Percentiles rank a stretch among this genome's conserved stretches.
Conservation (phyloP, 129 eudicot genomes). For the Logfia minima region DNA sequence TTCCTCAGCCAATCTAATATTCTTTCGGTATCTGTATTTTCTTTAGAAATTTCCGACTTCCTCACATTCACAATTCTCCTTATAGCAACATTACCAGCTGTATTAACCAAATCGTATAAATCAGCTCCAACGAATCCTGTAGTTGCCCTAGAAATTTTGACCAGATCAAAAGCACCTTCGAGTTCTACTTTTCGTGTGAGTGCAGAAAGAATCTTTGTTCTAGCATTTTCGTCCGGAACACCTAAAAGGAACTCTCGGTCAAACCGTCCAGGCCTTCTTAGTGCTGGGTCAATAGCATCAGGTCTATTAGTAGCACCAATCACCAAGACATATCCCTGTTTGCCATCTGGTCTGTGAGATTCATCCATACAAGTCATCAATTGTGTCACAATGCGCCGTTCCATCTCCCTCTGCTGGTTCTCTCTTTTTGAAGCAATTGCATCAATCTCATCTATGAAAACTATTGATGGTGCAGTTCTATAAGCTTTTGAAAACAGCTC, state of each 20-base stretch:
- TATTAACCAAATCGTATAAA: constrained; percentile 55
- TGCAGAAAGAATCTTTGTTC: constrained; percentile 64
- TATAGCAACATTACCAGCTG: constrained; percentile 69
- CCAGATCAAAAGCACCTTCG: constrained; percentile 68
- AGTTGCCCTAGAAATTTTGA: constrained; percentile 62
- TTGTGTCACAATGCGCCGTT: constrained; percentile 15
- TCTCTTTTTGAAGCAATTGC: constrained; percentile 97
- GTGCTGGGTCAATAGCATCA: constrained; percentile 87
- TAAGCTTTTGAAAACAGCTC: constrained; percentile 86
- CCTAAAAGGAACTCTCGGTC: constrained; percentile 75
- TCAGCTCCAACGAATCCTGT: constrained; percentile 89
- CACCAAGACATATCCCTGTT: constrained; percentile 70
- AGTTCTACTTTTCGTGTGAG: constrained; percentile 57
- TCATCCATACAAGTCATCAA: constrained; percentile 90
- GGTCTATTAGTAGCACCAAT: constrained; percentile 98
- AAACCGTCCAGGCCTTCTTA: constrained; percentile 89
- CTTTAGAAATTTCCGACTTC: constrained; percentile 35
- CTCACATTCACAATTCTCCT: constrained; percentile 63
- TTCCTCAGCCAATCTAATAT: constrained; percentile 51
- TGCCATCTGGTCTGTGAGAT: constrained; percentile 38
- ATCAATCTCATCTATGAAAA: constrained; percentile 95
- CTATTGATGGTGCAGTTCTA: constrained; percentile 90
- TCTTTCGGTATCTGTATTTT: constrained; percentile 23
- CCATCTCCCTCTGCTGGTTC: constrained; percentile 49
- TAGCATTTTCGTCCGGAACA: constrained; percentile 80